Evolutionary conservation across 441 rosid species (phyloP).

Genomic region (Erodium trifolium): DNA sequence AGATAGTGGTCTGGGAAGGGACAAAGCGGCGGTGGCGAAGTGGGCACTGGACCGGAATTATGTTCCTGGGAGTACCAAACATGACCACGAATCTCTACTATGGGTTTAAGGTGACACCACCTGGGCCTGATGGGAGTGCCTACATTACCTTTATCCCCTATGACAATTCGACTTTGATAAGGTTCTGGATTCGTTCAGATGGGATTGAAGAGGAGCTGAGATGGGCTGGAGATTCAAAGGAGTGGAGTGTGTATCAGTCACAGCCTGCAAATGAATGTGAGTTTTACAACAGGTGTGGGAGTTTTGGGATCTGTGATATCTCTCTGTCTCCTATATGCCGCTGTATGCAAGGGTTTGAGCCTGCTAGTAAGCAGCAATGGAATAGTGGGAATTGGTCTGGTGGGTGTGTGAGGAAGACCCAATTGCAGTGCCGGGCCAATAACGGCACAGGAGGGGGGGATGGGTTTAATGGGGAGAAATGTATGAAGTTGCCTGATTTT

Average conservation of each 20-base stretch:
- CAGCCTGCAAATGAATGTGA: conserved; percentile 61
- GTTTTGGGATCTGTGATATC: conserved; percentile 49
- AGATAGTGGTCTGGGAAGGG: conserved; percentile 61
- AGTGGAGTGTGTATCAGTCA: conserved; percentile 43
- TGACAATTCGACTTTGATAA: conserved; percentile 29
- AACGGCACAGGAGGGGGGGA: conserved; percentile 29
- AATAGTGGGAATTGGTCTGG: conserved; percentile 44
- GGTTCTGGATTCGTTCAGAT: conserved; percentile 39
- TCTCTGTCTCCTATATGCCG: conserved; percentile 30
- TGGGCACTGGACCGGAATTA: conserved; percentile 58
- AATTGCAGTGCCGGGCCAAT: conserved; percentile 46
- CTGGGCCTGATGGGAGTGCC: conserved; percentile 30
- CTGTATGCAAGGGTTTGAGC: conserved; percentile 58
- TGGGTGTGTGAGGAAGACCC: conserved; percentile 56
- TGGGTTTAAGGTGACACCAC: conserved; percentile 47
- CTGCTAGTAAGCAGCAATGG: conserved; percentile 36
- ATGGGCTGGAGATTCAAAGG: conserved; percentile 37
- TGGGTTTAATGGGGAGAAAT: conserved; percentile 33
- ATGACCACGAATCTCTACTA: conserved; percentile 43
- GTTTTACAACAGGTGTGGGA: conserved; percentile 62
- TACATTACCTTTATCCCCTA: conserved; percentile 51
- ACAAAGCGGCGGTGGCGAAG: conserved; percentile 65
- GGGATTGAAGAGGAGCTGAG: conserved; percentile 51
- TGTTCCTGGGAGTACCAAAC: conserved; percentile 56
- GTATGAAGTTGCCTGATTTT: conserved; percentile 72